A percentile compares a stretch with the other conserved stretches of the same genome.
These are phyloP conservation scores for Boletales sp. DNA, from an alignment of 768 basidiomycete species.

Conservation along the genomic window DNA sequence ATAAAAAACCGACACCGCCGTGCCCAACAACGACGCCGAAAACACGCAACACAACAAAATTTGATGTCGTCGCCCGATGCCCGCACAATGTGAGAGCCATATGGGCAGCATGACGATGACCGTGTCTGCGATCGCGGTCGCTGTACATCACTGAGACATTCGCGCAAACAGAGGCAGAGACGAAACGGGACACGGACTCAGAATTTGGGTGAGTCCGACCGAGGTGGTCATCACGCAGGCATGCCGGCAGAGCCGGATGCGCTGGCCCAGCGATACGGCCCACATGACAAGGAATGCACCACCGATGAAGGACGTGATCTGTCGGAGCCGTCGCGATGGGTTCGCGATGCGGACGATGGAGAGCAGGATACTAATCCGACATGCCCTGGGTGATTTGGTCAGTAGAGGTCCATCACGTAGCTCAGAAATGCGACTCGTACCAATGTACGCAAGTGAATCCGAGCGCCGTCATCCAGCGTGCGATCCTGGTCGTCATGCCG, in stretches of 20 bases:
- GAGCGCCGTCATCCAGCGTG: conserved; percentile 13
- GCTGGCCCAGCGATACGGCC: conserved; percentile 16
- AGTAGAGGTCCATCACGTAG: not conserved
- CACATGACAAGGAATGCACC: conserved; percentile 23
- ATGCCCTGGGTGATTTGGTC: conserved; percentile 11
- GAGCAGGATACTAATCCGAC: conserved; percentile 22
- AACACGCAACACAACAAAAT: conserved; percentile 19
- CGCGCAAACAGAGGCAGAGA: not conserved
- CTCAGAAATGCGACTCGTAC: conserved; percentile 5
- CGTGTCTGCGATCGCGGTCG: conserved; percentile 18
- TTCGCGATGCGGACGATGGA: conserved; percentile 19
- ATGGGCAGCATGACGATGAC: conserved; percentile 18
- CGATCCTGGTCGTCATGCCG: not conserved
- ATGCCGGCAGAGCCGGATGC: conserved; percentile 4
- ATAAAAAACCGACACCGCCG: conserved; percentile 17
- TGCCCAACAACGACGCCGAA: conserved; percentile 16
- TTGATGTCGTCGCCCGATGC: conserved; percentile 8
- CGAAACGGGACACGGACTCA: conserved; percentile 24
- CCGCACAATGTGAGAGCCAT: conserved; percentile 3
- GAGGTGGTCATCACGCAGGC: not conserved
- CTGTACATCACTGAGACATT: conserved; percentile 1
- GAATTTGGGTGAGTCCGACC: conserved; percentile 16
- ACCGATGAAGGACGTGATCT: conserved; percentile 4
- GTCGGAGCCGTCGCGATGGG: conserved; percentile 7
- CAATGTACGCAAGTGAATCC: conserved; percentile 18